These are phyloP conservation scores for Aspergillus clavatus DNA, from an alignment of 2,329 filamentous ascomycete genomes.

Conservation along the genomic window DNA sequence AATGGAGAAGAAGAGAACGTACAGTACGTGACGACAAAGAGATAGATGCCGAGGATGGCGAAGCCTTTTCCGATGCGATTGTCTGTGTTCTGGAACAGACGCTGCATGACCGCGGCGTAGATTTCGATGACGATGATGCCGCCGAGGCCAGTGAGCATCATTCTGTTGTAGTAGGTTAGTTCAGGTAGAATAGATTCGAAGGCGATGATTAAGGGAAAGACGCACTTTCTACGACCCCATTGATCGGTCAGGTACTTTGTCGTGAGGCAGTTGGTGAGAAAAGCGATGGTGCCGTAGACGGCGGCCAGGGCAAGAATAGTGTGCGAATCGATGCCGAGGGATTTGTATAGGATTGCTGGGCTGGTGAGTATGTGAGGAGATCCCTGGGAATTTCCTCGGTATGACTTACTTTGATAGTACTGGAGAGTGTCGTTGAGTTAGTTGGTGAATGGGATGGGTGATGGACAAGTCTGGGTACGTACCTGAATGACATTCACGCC, in stretches of 20 bases:
- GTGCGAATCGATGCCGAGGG: constrained; percentile 47
- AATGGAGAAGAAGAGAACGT: constrained; percentile 16
- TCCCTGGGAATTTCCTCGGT: no score
- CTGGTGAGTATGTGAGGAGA: no score
- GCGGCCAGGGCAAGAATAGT: constrained; percentile 52
- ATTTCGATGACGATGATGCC: constrained; percentile 55
- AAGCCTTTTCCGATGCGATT: constrained; percentile 56
- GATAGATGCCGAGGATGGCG: constrained; percentile 55
- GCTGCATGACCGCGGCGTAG: constrained; percentile 57
- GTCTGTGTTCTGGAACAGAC: constrained; percentile 51
- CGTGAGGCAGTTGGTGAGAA: constrained; percentile 49
- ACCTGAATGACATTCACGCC: constrained; percentile 55
- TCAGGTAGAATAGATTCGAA: no score
- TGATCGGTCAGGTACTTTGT: constrained; percentile 52
- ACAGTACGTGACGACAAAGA: constrained; percentile 55
- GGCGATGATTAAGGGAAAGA: neutral
- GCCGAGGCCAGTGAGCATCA: constrained; percentile 51
- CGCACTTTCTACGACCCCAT: constrained; percentile 54
- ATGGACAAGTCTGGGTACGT: constrained; percentile 4
- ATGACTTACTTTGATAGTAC: constrained; percentile 32
- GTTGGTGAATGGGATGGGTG: neutral
- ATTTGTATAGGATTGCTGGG: constrained; percentile 51
- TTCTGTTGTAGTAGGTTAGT: constrained; percentile 30
- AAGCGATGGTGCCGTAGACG: constrained; percentile 52
- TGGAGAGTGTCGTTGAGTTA: constrained; percentile 4